A percentile compares a stretch with the other conserved stretches of the same genome.
These are phyloP conservation scores for Acacia concinna DNA, from an alignment of 331 rosid species.

Conservation along the genomic window DNA sequence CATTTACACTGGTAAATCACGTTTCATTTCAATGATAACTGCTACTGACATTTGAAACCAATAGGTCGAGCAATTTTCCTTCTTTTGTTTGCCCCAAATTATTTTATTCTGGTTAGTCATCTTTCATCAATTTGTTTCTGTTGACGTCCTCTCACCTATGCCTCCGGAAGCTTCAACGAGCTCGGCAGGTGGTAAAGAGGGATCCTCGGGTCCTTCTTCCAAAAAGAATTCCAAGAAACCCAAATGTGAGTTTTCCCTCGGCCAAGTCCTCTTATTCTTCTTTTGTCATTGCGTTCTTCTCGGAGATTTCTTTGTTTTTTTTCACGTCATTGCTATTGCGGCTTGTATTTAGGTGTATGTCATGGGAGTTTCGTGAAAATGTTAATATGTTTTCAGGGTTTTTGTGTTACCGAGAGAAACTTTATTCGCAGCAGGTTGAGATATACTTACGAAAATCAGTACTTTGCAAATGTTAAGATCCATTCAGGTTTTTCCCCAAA, in stretches of 20 bases:
- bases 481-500: neutral
- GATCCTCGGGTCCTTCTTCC: slow-evolving; percentile 35
- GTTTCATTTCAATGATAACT: neutral
- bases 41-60: neutral
- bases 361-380: neutral
- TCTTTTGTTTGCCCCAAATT: neutral
- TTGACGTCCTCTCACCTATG: slow-evolving; percentile 36
- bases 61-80: neutral
- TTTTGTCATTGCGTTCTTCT: neutral
- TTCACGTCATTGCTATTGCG: neutral
- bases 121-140: slow-evolving; percentile 26
- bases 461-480: slow-evolving; percentile 8
- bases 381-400: neutral
- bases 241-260: slow-evolving; percentile 44
- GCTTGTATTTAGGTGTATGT: neutral
- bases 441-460: neutral
- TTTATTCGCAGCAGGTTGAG: neutral
- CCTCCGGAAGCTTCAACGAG: slow-evolving; percentile 38
- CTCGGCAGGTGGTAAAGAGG: slow-evolving; percentile 41
- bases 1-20: neutral
- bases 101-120: neutral
- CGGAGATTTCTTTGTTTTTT: neutral
- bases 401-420: neutral
- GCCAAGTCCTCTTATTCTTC: neutral
- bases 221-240: slow-evolving; percentile 63